Base-by-base conservation (phyloP, 305 asterid species). In the Fraxinus sp. region DNA sequence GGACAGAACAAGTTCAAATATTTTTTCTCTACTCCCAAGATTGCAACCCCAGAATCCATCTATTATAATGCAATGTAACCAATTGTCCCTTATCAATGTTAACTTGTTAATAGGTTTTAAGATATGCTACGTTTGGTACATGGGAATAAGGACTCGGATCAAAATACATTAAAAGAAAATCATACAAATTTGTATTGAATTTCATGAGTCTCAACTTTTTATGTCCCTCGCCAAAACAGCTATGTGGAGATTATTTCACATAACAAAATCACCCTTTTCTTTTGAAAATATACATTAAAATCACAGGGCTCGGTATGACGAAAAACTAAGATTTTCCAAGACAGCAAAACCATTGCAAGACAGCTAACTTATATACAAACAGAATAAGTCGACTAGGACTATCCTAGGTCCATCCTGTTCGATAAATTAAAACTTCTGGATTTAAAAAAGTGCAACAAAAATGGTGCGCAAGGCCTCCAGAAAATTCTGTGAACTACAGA, bases 301-400 rank as follows among this genome's bases (percentile, higher is more conserved):
- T 79, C 13, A 36, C 30, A 81, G 77, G 16, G 18, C 44, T 71
- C 14, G 5, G 20, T 10, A 74, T 13, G 20, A 49, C 13, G 18
- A 9, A 49, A 81, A 33, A 46, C 41, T 71, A 66, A 62, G 57
- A 18, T 18, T 30, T 68, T 30, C 78, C 77, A 64, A 26, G 75
- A 74, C 78, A 71, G 16, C 82, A 79, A 44, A 78, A 78, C 22
- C 83, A 81, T 22, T 28, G 14, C 79, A 8, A 78, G 74, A 73
- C 44, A 66, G 59, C 74, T 33, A 72, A 32, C 44, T 71, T 11
- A 68, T 39, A 78, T 30, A 79, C n/a, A 32, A 4, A 64, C 37
- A 36, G 39, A 78, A 24, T 22, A 78, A 10, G 74, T 33, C 36
- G 26, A 78, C 18, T 72, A 35, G 20, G 28, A 59, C 20, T 59